These are phyloP conservation scores for Huntiella abstrusa DNA, from an alignment of 2,329 filamentous ascomycete genomes.

Conservation along the genomic window DNA sequence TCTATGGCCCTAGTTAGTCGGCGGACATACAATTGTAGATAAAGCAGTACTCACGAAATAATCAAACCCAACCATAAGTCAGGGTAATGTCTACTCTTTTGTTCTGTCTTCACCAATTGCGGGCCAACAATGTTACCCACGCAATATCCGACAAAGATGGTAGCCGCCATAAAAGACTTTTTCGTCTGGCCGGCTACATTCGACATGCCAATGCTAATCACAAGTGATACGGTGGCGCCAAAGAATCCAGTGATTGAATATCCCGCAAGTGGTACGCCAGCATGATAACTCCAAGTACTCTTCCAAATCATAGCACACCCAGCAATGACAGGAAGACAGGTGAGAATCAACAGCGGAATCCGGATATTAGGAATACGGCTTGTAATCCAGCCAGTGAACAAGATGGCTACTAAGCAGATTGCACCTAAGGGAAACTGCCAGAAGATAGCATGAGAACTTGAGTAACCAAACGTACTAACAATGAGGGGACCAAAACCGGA, in stretches of 20 bases:
- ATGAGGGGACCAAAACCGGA: slow-evolving; percentile 54
- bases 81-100: slow-evolving; percentile 48
- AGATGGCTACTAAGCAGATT: slow-evolving; percentile 47
- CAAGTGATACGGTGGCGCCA: slow-evolving; percentile 45
- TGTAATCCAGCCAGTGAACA: slow-evolving; percentile 45
- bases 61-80: slow-evolving; percentile 53
- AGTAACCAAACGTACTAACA: slow-evolving; percentile 51
- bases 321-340: slow-evolving; percentile 55
- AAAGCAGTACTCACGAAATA: slow-evolving; percentile 24
- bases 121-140: slow-evolving; percentile 58
- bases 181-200: slow-evolving; percentile 64
- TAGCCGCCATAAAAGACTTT: slow-evolving; percentile 57
- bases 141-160: slow-evolving; percentile 58
- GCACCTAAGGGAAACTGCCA: slow-evolving; percentile 58
- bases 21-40: no score
- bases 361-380: slow-evolving; percentile 42
- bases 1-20: slow-evolving; percentile 18
- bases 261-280: slow-evolving; percentile 47
- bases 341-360: slow-evolving; percentile 43
- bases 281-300: slow-evolving; percentile 41
- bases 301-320: slow-evolving; percentile 63
- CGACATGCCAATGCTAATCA: slow-evolving; percentile 33
- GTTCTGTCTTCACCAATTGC: slow-evolving; percentile 49
- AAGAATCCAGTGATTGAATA: slow-evolving; percentile 59
- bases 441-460: slow-evolving; percentile 44